These are phyloP conservation scores for Magnusiomyces starmeri DNA, from an alignment of 1,139 yeast genomes.

Conservation along the genomic window DNA sequence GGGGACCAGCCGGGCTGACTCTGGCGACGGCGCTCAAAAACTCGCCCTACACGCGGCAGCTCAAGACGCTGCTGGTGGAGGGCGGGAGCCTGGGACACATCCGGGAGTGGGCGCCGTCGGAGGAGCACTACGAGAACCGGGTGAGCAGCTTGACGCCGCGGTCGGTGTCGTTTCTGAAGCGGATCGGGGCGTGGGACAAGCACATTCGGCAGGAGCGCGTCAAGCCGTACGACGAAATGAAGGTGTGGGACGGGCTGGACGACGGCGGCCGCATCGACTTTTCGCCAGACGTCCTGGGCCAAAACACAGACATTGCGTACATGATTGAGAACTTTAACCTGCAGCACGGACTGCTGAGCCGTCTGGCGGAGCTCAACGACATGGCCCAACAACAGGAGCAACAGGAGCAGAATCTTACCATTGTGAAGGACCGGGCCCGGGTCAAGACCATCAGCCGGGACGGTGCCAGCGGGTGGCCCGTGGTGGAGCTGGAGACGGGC, in stretches of 20 bases:
- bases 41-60: constrained; percentile 52
- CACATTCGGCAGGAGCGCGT: constrained; percentile 61
- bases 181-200: constrained; percentile 66
- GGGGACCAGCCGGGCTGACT: constrained; percentile 95
- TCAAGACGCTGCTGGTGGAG: constrained; percentile 67
- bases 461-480: constrained; percentile 53
- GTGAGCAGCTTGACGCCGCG: constrained; percentile 83
- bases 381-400: no score
- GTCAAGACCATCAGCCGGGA: constrained; percentile 39
- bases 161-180: constrained; percentile 56
- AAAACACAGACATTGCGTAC: constrained; percentile 47
- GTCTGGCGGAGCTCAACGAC: constrained; percentile 46
- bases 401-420: constrained; percentile 29
- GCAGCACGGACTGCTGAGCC: constrained; percentile 58
- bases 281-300: constrained; percentile 23
- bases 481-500: constrained; percentile 63
- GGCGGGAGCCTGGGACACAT: constrained; percentile 54
- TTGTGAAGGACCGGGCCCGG: constrained; percentile 56
- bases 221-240: constrained; percentile 71
- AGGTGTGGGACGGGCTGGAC: constrained; percentile 80
- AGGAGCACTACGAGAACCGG: constrained; percentile 57
- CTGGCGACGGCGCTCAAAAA: constrained; percentile 68
- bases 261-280: constrained; percentile 58
- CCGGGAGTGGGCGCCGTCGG: constrained; percentile 51
- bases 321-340: constrained; percentile 87